Evolutionary conservation across 2,329 filamentous ascomycete species (phyloP), one percentile per base, ranked within the genome.

Genomic region (Aspergillus tanneri): DNA sequence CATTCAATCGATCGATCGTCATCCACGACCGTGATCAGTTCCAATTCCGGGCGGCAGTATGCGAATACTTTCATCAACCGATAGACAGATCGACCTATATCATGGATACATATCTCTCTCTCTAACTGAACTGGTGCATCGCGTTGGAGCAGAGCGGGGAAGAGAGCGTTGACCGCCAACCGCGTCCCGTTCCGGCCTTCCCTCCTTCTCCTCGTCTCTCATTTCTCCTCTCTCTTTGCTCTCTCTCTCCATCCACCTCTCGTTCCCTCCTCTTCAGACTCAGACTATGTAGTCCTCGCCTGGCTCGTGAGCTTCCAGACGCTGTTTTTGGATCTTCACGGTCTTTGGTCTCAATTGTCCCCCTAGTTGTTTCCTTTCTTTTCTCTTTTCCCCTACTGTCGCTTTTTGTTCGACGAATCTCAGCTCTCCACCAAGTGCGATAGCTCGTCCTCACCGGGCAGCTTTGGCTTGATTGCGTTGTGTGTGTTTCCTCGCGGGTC

Each of bases 251-350:
- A 59, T 61, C 59, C 58, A 50, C 59, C 57, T 46, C 54, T 53
- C 54, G 46, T 56, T 50, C 48, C 59, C 56, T 51, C 52, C 53
- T 55, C 54, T 61, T 58, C 62, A 64, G 61, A 57, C 55, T 45
- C 63, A 55, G 61, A 70, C 64, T 71, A 71, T 71, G 68, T 71
- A 70, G 68, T 63, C 64, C 55, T 63, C 57, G 57, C 61, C 62
- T 63, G 56, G 61, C 49, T 40, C 54, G 57, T 53, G 61, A 63
- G 61, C 65, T 66, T 55, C 51, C 58, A 56, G 61, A 62, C 57
- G 54, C 53, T 55, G 47, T 62, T 53, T 53, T 56, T 56, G 44
- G 46, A 46, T 58, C 50, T 46, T 46, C 39, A 40, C 30, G 36
- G 30, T 23, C 46, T 46, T 52, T 48, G 32, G 40, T 59, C 50